Conservation (phyloP, 352 stramenopile genomes). For the Bremia lactucae region DNA sequence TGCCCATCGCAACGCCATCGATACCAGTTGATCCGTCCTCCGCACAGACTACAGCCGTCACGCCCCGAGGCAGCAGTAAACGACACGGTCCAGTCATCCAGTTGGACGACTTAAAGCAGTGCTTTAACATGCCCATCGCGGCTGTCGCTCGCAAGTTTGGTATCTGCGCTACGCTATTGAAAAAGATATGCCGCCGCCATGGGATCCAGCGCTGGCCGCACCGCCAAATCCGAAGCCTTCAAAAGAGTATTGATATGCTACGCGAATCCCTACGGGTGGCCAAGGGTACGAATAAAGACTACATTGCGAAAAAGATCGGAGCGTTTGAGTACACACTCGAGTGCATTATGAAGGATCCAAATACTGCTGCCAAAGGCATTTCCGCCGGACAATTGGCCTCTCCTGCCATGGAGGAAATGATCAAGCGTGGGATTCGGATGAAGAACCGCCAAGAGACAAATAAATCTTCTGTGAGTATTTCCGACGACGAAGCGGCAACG, state of each 20-base stretch:
- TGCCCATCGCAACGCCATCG: conserved; percentile 1
- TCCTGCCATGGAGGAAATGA: conserved; percentile 42
- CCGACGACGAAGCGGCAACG: conserved; percentile 36
- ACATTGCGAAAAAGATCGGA: conserved; percentile 76
- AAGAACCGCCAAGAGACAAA: conserved; percentile 25
- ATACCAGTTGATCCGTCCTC: not conserved
- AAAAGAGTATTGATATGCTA: conserved; percentile 81
- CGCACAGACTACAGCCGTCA: not conserved
- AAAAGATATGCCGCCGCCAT: conserved; percentile 76
- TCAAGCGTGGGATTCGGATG: conserved; percentile 41
- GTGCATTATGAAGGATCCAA: conserved; percentile 74
- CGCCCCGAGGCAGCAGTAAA: conserved; percentile 25
- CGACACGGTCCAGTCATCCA: conserved; percentile 60
- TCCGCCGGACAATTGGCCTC: conserved; percentile 49
- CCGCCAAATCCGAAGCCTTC: conserved; percentile 68
- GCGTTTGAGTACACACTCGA: conserved; percentile 74
- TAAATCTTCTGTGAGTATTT: conserved; percentile 1
- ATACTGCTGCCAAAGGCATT: conserved; percentile 65
- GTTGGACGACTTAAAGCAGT: conserved; percentile 60
- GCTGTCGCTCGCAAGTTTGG: conserved; percentile 71
- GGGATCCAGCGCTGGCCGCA: conserved; percentile 79
- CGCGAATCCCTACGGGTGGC: conserved; percentile 56
- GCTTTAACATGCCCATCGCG: conserved; percentile 81
- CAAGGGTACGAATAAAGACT: conserved; percentile 67
- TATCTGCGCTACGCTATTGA: conserved; percentile 78